A percentile compares a stretch with the other conserved stretches of the same genome.
Evolutionary conservation across 768 basidiomycete genomes (phyloP).

Genomic region (Pleurotus tuoliensis): DNA sequence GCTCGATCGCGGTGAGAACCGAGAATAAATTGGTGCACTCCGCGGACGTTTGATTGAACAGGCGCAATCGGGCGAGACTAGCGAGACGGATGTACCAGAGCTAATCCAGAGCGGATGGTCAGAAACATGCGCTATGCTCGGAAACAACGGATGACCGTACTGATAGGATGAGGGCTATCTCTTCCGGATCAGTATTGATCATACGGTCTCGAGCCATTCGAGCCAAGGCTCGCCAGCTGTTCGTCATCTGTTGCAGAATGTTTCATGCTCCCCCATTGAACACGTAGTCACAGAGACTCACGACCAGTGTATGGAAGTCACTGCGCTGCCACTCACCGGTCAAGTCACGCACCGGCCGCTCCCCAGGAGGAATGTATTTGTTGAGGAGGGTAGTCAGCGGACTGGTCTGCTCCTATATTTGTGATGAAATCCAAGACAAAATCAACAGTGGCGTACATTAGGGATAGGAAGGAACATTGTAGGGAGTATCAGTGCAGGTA

Average conservation of each 20-base stretch:
- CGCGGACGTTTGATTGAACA: slow-evolving; percentile 84
- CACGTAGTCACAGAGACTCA: slow-evolving; percentile 36
- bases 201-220: slow-evolving; percentile 79
- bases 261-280: slow-evolving; percentile 9
- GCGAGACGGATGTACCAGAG: slow-evolving; percentile 84
- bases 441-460: slow-evolving; percentile 67
- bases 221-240: slow-evolving; percentile 85
- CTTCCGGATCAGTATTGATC: slow-evolving; percentile 65
- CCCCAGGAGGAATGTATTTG: slow-evolving; percentile 81
- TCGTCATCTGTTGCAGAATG: slow-evolving; percentile 61
- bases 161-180: slow-evolving; percentile 58
- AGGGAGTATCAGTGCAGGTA: slow-evolving; percentile 66
- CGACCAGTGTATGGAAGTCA: slow-evolving; percentile 78
- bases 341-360: slow-evolving; percentile 67
- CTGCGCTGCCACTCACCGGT: slow-evolving; percentile 68
- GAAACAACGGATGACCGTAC: slow-evolving; percentile 37
- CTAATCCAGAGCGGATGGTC: slow-evolving; percentile 27
- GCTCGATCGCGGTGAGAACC: slow-evolving; percentile 58
- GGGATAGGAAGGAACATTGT: slow-evolving; percentile 89
- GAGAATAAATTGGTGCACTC: slow-evolving; percentile 80
- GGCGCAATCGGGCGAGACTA: slow-evolving; percentile 71
- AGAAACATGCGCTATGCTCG: background rate
- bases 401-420: slow-evolving; percentile 65
- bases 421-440: slow-evolving; percentile 39
- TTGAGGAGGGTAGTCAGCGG: slow-evolving; percentile 75